These are phyloP conservation scores for Salix caprea DNA, from an alignment of 345 rosid genomes.

Conservation along the genomic window DNA sequence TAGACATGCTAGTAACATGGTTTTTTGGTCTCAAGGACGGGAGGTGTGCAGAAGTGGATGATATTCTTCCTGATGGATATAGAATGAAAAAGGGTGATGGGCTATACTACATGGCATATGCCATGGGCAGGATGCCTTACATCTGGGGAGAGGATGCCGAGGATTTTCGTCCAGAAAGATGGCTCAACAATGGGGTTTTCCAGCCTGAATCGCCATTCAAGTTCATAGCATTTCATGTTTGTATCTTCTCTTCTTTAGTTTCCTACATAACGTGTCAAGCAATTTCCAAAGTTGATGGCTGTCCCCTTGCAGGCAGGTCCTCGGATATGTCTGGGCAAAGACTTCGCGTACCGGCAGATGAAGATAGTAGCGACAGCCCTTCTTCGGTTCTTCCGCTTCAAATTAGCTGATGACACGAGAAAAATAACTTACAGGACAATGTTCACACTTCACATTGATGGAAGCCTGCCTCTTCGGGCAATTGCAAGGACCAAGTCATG, in stretches of 20 bases:
- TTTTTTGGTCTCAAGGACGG: conserved; percentile 42
- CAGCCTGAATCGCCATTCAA: conserved; percentile 68
- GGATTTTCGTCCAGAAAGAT: conserved; percentile 67
- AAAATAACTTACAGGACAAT: conserved; percentile 44
- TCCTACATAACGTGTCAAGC: not conserved
- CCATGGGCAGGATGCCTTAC: conserved; percentile 76
- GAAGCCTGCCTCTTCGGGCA: conserved; percentile 50
- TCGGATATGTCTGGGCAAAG: conserved; percentile 66
- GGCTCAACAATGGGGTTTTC: conserved; percentile 60
- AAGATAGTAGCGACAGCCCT: conserved; percentile 61
- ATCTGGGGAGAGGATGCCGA: conserved; percentile 79
- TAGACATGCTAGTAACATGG: not conserved
- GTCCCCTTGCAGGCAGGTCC: conserved; percentile 66
- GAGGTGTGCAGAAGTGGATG: conserved; percentile 57
- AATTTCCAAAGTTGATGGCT: not conserved
- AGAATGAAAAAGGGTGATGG: conserved; percentile 61
- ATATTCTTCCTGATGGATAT: conserved; percentile 62
- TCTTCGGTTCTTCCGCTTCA: conserved; percentile 55
- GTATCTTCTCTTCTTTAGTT: not conserved
- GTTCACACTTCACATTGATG: conserved; percentile 63
- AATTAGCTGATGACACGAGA: conserved; percentile 42
- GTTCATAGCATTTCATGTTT: conserved; percentile 59
- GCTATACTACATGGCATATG: conserved; percentile 49
- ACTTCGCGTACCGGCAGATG: conserved; percentile 73
- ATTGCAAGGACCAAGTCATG: conserved; percentile 22